phyloP scores from a whole-genome alignment of 2,329 filamentous ascomycete species.

The Elsinoe necatrix region DNA sequence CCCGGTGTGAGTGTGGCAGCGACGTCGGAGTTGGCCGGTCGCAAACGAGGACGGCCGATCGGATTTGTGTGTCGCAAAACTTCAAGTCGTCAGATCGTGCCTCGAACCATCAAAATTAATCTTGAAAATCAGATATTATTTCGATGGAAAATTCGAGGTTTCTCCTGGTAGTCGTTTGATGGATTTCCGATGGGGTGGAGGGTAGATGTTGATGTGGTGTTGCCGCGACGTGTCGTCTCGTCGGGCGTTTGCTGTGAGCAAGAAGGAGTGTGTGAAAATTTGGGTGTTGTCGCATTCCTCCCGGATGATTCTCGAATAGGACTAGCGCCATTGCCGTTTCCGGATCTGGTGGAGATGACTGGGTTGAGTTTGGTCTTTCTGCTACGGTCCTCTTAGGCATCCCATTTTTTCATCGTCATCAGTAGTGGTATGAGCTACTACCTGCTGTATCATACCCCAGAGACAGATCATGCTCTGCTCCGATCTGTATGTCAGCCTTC shows the following conservation, averaged over 20 bases:
- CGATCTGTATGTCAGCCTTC: too few relatives aligned
- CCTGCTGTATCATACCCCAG: too few relatives aligned
- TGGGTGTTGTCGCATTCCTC: not conserved
- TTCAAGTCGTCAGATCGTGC: constrained; percentile 11
- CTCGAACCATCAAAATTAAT: not conserved
- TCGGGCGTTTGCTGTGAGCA: not conserved
- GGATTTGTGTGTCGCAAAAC: constrained; percentile 5
- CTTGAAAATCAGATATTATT: constrained; percentile 4
- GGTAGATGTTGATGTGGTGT: not conserved
- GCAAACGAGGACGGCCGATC: constrained; percentile 9
- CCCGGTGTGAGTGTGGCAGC: not conserved
- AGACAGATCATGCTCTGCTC: too few relatives aligned
- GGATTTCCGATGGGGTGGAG: not conserved
- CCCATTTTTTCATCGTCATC: not conserved
- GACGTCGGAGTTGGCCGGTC: constrained; percentile 4
- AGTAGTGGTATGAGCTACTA: too few relatives aligned
- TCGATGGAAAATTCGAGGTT: not conserved
- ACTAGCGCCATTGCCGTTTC: not conserved
- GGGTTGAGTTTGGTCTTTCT: not conserved
- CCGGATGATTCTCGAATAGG: not conserved
- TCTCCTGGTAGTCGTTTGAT: constrained; percentile 1
- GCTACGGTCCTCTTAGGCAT: not conserved
- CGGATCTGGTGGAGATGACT: not conserved
- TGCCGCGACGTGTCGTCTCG: not conserved
- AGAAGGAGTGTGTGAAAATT: not conserved